These are phyloP conservation scores for Recurvomyces mirabilis DNA, from an alignment of 495 filamentous ascomycete species.

Conservation along the genomic window DNA sequence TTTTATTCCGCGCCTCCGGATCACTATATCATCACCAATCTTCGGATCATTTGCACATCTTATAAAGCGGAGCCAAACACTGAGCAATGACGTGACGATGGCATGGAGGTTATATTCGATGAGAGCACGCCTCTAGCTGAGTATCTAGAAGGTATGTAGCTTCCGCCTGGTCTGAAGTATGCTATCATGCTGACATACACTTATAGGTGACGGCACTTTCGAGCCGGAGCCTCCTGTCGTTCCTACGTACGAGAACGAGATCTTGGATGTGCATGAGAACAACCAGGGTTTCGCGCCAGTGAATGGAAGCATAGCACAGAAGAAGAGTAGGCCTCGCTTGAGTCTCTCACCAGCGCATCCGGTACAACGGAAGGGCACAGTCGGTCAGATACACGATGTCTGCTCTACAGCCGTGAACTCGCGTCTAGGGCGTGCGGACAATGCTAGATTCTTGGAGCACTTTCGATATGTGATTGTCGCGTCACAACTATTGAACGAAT, in stretches of 20 bases:
- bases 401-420: slow-evolving; percentile 64
- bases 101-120: slow-evolving; percentile 87
- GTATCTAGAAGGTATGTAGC: slow-evolving; percentile 73
- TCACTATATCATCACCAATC: too few relatives aligned
- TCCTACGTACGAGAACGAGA: not conserved
- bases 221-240: slow-evolving; percentile 1
- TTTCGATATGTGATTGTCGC: slow-evolving; percentile 93
- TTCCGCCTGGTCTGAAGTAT: too few relatives aligned
- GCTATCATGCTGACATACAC: not conserved
- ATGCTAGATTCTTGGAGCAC: slow-evolving; percentile 80
- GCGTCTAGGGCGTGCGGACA: slow-evolving; percentile 68
- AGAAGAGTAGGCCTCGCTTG: not conserved
- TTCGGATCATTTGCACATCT: too few relatives aligned
- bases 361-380: slow-evolving; percentile 30
- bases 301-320: not conserved
- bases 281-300: not conserved
- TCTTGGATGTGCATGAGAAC: not conserved
- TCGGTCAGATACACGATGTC: slow-evolving; percentile 44
- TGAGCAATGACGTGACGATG: slow-evolving; percentile 11
- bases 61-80: too few relatives aligned
- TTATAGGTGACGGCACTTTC: slow-evolving; percentile 14
- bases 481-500: slow-evolving; percentile 73
- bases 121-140: slow-evolving; percentile 84
- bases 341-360: not conserved
- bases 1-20: too few relatives aligned